These are phyloP conservation scores for Dioscorea dumetorum DNA, from an alignment of 106 monocot genomes.

Conservation along the genomic window DNA sequence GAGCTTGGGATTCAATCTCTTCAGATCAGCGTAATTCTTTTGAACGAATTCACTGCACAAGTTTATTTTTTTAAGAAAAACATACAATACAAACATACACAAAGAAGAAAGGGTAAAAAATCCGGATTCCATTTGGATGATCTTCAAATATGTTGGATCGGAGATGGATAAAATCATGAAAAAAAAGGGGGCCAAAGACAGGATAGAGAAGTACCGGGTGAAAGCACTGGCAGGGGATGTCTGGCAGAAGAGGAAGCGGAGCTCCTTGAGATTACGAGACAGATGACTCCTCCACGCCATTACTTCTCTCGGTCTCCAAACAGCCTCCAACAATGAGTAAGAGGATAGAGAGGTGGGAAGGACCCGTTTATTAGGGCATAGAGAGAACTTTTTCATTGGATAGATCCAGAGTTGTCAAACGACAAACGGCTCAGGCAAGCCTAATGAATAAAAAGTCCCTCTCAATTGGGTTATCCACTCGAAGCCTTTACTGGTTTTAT, in stretches of 20 bases:
- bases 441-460: too few species aligned
- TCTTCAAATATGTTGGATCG: too few species aligned
- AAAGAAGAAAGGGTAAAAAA: neutral
- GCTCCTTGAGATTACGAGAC: slow-evolving; percentile 63
- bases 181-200: neutral
- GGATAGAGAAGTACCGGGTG: slow-evolving; percentile 33
- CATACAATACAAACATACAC: neutral
- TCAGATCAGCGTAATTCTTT: slow-evolving; percentile 82
- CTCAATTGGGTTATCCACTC: too few species aligned
- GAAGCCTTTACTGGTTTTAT: too few species aligned
- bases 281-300: slow-evolving; percentile 65
- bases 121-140: neutral
- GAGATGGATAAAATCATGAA: neutral
- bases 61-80: neutral
- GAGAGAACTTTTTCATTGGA: too few species aligned
- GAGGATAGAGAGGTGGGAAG: too few species aligned
- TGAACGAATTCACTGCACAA: slow-evolving; percentile 67
- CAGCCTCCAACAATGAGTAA: too few species aligned
- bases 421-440: too few species aligned
- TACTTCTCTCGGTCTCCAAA: slow-evolving; percentile 3
- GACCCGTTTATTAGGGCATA: too few species aligned
- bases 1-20: slow-evolving; percentile 82
- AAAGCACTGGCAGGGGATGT: slow-evolving; percentile 70
- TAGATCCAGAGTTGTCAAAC: too few species aligned
- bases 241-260: slow-evolving; percentile 93